These are phyloP conservation scores for Paratinospora sagittata DNA, from an alignment of 164 flowering plant species.

Conservation along the genomic window DNA sequence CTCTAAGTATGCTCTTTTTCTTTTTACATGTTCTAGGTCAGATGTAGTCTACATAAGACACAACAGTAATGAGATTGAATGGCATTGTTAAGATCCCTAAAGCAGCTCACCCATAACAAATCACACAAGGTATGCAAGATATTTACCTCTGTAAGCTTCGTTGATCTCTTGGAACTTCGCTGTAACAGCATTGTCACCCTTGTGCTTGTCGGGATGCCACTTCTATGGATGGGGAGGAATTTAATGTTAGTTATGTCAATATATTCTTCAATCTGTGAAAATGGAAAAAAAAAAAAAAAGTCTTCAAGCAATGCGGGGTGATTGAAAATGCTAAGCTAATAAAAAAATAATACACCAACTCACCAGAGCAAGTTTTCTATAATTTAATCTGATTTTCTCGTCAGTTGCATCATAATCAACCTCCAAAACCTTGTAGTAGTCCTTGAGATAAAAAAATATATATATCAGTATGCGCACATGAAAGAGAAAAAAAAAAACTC, in stretches of 20 bases:
- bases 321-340: background rate
- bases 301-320: background rate
- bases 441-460: slow-evolving; percentile 31
- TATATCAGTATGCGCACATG: background rate
- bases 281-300: slow-evolving; percentile 1
- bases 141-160: slow-evolving; percentile 76
- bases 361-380: slow-evolving; percentile 78
- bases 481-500: background rate
- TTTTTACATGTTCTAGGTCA: background rate
- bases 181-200: slow-evolving; percentile 56
- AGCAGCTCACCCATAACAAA: background rate
- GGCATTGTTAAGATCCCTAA: background rate
- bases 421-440: slow-evolving; percentile 75
- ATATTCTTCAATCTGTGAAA: background rate
- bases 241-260: slow-evolving; percentile 9
- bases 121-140: slow-evolving; percentile 1
- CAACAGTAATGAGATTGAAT: slow-evolving; percentile 1
- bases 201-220: slow-evolving; percentile 95
- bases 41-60: background rate
- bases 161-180: slow-evolving; percentile 73
- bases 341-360: slow-evolving; percentile 15
- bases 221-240: slow-evolving; percentile 35
- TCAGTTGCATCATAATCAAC: slow-evolving; percentile 85
- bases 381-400: slow-evolving; percentile 61
- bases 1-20: no score